Percentiles rank a stretch among this genome's conserved stretches.
Conservation (phyloP, 2,329 filamentous ascomycete species). For the Ophiostoma ulmi region DNA sequence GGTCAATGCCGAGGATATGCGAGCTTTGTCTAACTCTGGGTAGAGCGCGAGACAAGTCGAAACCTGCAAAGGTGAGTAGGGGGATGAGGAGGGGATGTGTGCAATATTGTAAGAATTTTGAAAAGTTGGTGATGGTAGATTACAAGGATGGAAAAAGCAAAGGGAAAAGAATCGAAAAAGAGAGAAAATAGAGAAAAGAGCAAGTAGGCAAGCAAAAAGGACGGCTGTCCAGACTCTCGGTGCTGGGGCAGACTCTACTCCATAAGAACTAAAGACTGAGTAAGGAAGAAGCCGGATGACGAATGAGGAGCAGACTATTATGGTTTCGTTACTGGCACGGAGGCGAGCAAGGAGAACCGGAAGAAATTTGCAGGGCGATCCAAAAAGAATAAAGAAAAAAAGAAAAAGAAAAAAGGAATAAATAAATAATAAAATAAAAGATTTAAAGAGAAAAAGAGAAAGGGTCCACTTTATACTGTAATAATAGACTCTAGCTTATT, state of each 20-base stretch:
- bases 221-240: conserved; percentile 5
- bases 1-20: conserved; percentile 29
- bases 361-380: conserved; percentile 11
- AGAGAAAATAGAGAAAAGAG: background rate
- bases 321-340: conserved; percentile 17
- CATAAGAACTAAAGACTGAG: background rate
- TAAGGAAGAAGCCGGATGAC: conserved; percentile 25
- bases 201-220: conserved; percentile 12
- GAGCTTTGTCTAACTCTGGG: conserved; percentile 15
- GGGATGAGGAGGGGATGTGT: background rate
- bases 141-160: background rate
- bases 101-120: background rate
- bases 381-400: conserved; percentile 5
- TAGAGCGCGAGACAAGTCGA: conserved; percentile 15
- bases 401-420: conserved; percentile 13
- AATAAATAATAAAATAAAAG: background rate
- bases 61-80: conserved; percentile 12
- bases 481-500: background rate
- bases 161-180: background rate
- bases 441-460: background rate
- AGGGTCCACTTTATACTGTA: background rate
- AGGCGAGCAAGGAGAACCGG: conserved; percentile 16
- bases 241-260: conserved; percentile 4
- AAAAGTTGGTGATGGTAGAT: background rate
- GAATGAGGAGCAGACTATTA: conserved; percentile 22